These are phyloP conservation scores for Malus fusca DNA, from an alignment of 306 rosid genomes.

Conservation along the genomic window DNA sequence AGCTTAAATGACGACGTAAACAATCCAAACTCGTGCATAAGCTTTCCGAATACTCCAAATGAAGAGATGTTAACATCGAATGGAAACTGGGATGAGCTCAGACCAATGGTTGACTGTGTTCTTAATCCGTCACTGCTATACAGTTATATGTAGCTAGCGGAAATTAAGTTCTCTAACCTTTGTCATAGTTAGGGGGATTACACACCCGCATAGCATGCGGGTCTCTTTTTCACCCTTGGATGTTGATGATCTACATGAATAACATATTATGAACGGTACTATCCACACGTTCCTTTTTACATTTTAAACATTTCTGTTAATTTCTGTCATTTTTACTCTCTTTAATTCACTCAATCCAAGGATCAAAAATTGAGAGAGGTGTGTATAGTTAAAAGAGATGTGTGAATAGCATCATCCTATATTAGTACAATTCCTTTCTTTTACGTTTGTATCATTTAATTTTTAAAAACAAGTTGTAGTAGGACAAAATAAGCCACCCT, in stretches of 20 bases:
- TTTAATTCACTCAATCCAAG: too few species aligned
- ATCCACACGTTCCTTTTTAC: rapidly evolving
- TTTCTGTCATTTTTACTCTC: too few species aligned
- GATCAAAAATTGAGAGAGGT: too few species aligned
- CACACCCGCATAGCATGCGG: neutral
- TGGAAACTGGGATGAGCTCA: conserved; percentile 16
- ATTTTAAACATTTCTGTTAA: too few species aligned
- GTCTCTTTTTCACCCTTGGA: neutral
- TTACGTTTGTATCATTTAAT: neutral
- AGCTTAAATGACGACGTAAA: conserved; percentile 3
- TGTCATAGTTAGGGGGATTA: neutral
- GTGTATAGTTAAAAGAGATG: too few species aligned
- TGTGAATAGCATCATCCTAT: neutral
- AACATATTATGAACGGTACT: neutral
- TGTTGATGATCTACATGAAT: neutral
- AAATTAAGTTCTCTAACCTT: neutral
- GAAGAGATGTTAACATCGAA: neutral
- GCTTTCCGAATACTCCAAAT: neutral
- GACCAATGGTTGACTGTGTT: conserved; percentile 19
- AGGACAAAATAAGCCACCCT: neutral
- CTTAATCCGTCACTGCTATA: conserved; percentile 2
- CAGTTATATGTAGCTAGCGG: neutral
- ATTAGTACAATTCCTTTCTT: neutral
- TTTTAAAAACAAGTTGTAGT: neutral
- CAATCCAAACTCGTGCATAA: conserved; percentile 4